Evolutionary conservation across 768 basidiomycete species (phyloP), one percentile per base, ranked within the genome.

Genomic region (Amanita thiersii): DNA sequence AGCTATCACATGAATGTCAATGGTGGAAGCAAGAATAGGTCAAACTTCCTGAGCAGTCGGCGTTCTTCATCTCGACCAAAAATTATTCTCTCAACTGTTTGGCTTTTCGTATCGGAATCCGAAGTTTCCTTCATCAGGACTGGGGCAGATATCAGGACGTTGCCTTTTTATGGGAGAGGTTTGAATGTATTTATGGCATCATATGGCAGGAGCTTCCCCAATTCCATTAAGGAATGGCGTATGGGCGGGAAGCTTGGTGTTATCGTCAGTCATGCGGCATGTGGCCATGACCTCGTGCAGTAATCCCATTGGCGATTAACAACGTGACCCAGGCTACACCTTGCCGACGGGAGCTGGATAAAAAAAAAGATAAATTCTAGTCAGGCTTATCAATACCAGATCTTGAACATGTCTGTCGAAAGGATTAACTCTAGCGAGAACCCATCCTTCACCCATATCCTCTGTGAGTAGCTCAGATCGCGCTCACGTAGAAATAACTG

Each of bases 351-450:
- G n/a, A n/a, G n/a, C n/a, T n/a, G n/a, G n/a, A n/a, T n/a, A n/a
- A n/a, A n/a, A n/a, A n/a, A n/a, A n/a, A n/a, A n/a, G n/a, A n/a
- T n/a, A n/a, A n/a, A n/a, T n/a, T n/a, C n/a, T n/a, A n/a, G n/a
- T n/a, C n/a, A n/a, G n/a, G n/a, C n/a, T n/a, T n/a, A n/a, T 18
- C 31, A 43, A 5, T 11, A 25, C 10, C 31, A 24, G 28, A 33
- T 15, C n/a, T 21, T 3, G 20, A 68, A 61, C 60, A 69, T 72
- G 58, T 65, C 65, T 23, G 56, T 79, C 43, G 68, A 79, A 59
- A 73, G 71, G 53, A 69, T 81, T 49, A 75, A 80, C 58, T 63
- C 69, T 2, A 40, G 56, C 15, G 67, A 76, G 41, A 69, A 71
- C 51, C 56, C 66, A 4, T 46, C 56, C 14, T 61, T 67, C 52